Percentiles rank a stretch among this genome's conserved stretches.
Evolutionary conservation across 495 filamentous ascomycete species (phyloP).

Genomic region (Neurospora sp.): DNA sequence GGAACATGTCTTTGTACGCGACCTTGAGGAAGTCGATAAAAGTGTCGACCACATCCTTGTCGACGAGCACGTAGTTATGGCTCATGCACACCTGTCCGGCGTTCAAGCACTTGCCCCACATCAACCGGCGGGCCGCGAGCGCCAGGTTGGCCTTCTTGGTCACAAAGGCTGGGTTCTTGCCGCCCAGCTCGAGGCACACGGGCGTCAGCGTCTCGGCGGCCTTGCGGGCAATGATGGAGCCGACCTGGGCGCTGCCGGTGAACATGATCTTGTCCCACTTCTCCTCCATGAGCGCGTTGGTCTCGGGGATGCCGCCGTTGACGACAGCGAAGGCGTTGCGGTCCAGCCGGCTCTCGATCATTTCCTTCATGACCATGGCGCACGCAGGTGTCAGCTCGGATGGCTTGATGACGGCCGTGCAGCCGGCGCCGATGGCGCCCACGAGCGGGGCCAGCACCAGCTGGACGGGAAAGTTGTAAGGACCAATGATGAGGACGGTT

Average conservation of each 20-base stretch:
- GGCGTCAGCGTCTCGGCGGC: slow-evolving; percentile 89
- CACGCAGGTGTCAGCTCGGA: slow-evolving; percentile 68
- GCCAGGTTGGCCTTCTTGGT: slow-evolving; percentile 69
- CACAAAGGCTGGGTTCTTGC: slow-evolving; percentile 82
- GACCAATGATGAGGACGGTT: slow-evolving; percentile 72
- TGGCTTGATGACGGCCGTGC: slow-evolving; percentile 82
- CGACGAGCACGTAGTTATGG: slow-evolving; percentile 82
- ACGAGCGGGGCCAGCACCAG: slow-evolving; percentile 68
- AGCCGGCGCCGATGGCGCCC: slow-evolving; percentile 86
- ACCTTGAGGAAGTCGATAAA: slow-evolving; percentile 69
- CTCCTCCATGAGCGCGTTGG: slow-evolving; percentile 68
- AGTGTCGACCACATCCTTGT: slow-evolving; percentile 56
- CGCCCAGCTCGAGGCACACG: slow-evolving; percentile 80
- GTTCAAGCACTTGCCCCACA: slow-evolving; percentile 82
- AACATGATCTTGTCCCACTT: slow-evolving; percentile 99
- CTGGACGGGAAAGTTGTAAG: slow-evolving; percentile 88
- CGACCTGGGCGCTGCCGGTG: slow-evolving; percentile 70
- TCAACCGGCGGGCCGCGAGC: slow-evolving; percentile 71
- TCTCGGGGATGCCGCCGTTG: slow-evolving; percentile 73
- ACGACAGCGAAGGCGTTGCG: slow-evolving; percentile 65
- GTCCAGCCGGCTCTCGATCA: slow-evolving; percentile 66
- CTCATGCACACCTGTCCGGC: slow-evolving; percentile 82
- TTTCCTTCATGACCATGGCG: slow-evolving; percentile 68
- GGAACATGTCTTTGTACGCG: slow-evolving; percentile 70
- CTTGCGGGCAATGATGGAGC: slow-evolving; percentile 80